These are phyloP conservation scores for Albophoma yamanashiensis DNA, from an alignment of 2,329 filamentous ascomycete species.

Conservation along the genomic window DNA sequence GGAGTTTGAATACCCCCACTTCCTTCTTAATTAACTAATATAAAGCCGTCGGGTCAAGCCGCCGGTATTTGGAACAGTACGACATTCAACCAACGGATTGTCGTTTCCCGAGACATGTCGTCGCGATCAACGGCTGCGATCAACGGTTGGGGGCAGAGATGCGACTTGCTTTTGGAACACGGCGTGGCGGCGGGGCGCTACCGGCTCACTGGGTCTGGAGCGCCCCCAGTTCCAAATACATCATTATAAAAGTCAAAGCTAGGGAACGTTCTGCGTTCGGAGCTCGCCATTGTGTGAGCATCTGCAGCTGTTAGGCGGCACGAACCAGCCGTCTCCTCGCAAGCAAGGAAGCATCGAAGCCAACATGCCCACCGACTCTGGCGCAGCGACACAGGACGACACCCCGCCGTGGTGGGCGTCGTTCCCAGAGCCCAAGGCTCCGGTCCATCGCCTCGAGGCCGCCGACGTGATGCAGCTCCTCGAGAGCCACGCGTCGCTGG, in stretches of 20 bases:
- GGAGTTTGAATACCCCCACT: not conserved
- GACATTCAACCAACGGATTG: not conserved
- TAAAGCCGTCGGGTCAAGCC: not conserved
- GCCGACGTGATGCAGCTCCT: slow-evolving; percentile 30
- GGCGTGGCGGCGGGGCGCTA: not conserved
- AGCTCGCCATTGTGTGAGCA: not conserved
- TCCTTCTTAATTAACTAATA: not conserved
- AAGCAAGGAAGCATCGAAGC: not conserved
- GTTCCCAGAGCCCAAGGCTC: slow-evolving; percentile 31
- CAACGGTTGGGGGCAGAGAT: not conserved
- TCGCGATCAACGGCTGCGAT: not conserved
- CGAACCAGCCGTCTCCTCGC: not conserved
- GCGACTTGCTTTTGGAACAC: not conserved
- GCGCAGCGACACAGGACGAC: slow-evolving; percentile 5
- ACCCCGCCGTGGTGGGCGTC: slow-evolving; percentile 25
- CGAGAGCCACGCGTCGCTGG: slow-evolving; percentile 21
- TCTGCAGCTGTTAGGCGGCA: not conserved
- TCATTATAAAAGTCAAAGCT: not conserved
- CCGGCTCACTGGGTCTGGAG: not conserved
- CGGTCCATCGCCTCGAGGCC: slow-evolving; percentile 24
- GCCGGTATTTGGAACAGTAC: not conserved
- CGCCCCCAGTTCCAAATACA: not conserved
- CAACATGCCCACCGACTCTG: not conserved
- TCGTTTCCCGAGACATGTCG: not conserved
- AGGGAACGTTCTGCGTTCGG: not conserved